Evolutionary conservation across 148 eudicot genomes (phyloP), one percentile per base, ranked within the genome.

Genomic region (Euryodendron excelsum): DNA sequence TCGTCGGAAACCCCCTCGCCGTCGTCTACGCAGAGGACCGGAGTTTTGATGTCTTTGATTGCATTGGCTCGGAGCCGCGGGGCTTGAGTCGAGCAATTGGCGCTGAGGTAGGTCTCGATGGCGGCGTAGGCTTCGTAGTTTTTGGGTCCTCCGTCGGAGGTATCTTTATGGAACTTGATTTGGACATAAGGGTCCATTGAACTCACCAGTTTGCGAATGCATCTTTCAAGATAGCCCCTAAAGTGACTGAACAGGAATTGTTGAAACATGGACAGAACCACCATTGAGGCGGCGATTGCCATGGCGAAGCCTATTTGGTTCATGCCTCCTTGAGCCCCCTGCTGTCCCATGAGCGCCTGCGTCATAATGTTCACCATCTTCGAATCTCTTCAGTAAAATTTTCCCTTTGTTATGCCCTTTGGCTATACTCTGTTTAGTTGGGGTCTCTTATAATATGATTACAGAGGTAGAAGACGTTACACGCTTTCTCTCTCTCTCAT

Each of bases 151-250:
- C 82, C 75, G 10, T 89, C 84, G 0, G 80, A 81, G 0, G 88
- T 81, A 45, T 70, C 80, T 36, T 89, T 90, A 11, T 78, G n/a
- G 80, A 87, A 85, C 5, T 76, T 87, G 59, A 89, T 89, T 21
- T 83, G 84, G 20, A 83, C 73, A 60, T 81, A 85, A 1, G 92
- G 92, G 44, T 82, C 82, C 0, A 83, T 4, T 1, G 75, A 68
- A 28, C 53, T 36, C 45, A 86, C n/a, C 36, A 86, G 17, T 65
- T 69, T 77, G 30, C 82, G 83, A 1, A 77, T 59, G 52, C 61
- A 67, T 45, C 45, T 79, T 18, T 85, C 80, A 33, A 85, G 7
- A 18, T 74, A 65, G 39, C 13, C 41, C 0, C 82, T 75, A 30
- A 86, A 44, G 33, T 85, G 75, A 14, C 47, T 21, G 5, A 87